phyloP scores from a whole-genome alignment of 768 basidiomycete genomes.

The Leucosporidium creatinivorum region DNA sequence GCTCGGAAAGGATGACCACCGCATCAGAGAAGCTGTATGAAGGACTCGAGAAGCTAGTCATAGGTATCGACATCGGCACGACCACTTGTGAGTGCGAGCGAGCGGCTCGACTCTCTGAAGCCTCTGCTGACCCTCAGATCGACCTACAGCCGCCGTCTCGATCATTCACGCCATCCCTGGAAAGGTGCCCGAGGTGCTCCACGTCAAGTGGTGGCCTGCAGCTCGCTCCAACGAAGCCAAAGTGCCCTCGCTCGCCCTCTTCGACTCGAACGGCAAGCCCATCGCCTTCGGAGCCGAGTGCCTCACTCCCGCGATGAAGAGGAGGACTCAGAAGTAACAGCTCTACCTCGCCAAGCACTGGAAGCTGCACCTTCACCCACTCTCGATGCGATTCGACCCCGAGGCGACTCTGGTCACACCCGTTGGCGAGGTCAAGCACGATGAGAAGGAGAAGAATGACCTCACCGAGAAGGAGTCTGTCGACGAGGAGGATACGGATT shows the following conservation, averaged over 20 bases:
- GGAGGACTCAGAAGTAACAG: neutral
- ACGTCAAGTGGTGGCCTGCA: neutral
- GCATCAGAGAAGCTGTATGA: too few relatives aligned
- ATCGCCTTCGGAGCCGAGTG: neutral
- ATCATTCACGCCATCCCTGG: neutral
- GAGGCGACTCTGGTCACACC: neutral
- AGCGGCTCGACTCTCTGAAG: neutral
- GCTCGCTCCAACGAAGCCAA: neutral
- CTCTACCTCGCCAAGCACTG: neutral
- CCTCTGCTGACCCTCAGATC: neutral
- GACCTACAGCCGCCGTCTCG: neutral
- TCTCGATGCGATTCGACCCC: neutral
- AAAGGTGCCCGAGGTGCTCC: neutral
- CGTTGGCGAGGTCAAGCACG: neutral
- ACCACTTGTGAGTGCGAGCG: neutral
- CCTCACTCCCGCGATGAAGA: neutral
- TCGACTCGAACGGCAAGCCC: neutral
- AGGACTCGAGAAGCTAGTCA: neutral
- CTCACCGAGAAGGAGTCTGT: too few relatives aligned
- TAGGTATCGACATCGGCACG: neutral
- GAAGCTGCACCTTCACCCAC: neutral
- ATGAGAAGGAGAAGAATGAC: neutral
- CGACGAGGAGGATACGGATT: too few relatives aligned
- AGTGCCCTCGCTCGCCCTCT: neutral
- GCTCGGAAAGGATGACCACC: too few relatives aligned